Percentiles rank a stretch among this genome's conserved stretches.
Conservation (phyloP, 345 rosid genomes). For the Eucalyptus curtisii region DNA sequence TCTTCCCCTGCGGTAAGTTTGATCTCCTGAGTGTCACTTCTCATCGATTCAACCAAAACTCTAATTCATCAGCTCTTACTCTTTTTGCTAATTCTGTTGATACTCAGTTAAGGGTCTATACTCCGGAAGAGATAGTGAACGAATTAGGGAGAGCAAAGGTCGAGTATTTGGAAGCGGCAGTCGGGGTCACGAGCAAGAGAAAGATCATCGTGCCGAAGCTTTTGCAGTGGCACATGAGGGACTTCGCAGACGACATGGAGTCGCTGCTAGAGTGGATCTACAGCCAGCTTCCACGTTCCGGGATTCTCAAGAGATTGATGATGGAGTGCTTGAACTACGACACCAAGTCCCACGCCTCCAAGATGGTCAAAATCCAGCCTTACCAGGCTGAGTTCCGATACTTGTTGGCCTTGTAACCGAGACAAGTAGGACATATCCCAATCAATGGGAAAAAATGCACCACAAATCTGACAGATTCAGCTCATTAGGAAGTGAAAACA, state of each 20-base stretch:
- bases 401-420: slow-evolving; percentile 29
- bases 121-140: slow-evolving; percentile 54
- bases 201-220: slow-evolving; percentile 76
- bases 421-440: background rate
- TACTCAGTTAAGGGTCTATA: slow-evolving; percentile 70
- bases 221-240: slow-evolving; percentile 83
- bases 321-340: slow-evolving; percentile 61
- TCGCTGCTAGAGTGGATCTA: slow-evolving; percentile 86
- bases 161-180: slow-evolving; percentile 74
- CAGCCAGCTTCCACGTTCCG: slow-evolving; percentile 69
- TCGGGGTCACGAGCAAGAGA: slow-evolving; percentile 71
- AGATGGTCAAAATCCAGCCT: slow-evolving; percentile 61
- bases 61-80: background rate
- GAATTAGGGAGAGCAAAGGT: slow-evolving; percentile 65
- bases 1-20: slow-evolving; percentile 88
- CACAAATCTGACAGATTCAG: background rate
- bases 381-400: slow-evolving; percentile 74
- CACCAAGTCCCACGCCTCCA: slow-evolving; percentile 29
- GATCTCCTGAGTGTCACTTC: background rate
- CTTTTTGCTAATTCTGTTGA: background rate
- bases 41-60: background rate
- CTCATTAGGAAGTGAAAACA: background rate
- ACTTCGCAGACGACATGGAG: slow-evolving; percentile 73
- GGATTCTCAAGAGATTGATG: slow-evolving; percentile 44
- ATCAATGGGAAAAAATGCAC: background rate